Evolutionary conservation across 352 stramenopile species (phyloP).

Genomic region (Nothophytophthora sp.): DNA sequence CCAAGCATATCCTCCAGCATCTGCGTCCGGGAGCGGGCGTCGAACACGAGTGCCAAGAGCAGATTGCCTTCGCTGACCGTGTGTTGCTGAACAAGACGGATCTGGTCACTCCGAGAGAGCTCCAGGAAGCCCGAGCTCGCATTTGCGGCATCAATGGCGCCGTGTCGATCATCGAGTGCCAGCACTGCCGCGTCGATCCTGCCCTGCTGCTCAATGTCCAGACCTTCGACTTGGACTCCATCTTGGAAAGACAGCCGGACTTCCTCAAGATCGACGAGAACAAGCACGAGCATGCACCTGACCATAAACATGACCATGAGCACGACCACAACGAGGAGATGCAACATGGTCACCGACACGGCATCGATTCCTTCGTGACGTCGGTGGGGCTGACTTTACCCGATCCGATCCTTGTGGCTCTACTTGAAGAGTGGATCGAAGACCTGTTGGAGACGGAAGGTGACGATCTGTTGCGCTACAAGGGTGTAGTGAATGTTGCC

Average conservation of each 20-base stretch:
- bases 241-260: conserved; percentile 50
- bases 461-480: conserved; percentile 93
- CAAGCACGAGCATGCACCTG: conserved; percentile 3
- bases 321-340: conserved; percentile 9
- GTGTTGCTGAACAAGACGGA: conserved; percentile 98
- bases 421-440: conserved; percentile 97
- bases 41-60: conserved; percentile 91
- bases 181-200: conserved; percentile 48
- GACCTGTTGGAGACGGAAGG: conserved; percentile 90
- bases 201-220: conserved; percentile 43
- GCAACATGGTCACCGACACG: conserved; percentile 35
- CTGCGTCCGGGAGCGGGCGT: conserved; percentile 57
- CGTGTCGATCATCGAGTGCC: conserved; percentile 48
- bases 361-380: conserved; percentile 40
- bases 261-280: conserved; percentile 42
- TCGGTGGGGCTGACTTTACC: conserved; percentile 39
- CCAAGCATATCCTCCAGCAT: conserved; percentile 89
- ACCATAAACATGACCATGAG: not conserved
- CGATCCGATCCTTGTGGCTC: conserved; percentile 82
- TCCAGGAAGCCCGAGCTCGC: conserved; percentile 29
- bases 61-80: conserved; percentile 96
- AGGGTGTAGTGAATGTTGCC: conserved; percentile 93
- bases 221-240: conserved; percentile 49
- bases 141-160: conserved; percentile 55
- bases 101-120: conserved; percentile 86